phyloP scores from a whole-genome alignment of 192 early-diverging fungal genomes.

The Coemansia guatemalensis region DNA sequence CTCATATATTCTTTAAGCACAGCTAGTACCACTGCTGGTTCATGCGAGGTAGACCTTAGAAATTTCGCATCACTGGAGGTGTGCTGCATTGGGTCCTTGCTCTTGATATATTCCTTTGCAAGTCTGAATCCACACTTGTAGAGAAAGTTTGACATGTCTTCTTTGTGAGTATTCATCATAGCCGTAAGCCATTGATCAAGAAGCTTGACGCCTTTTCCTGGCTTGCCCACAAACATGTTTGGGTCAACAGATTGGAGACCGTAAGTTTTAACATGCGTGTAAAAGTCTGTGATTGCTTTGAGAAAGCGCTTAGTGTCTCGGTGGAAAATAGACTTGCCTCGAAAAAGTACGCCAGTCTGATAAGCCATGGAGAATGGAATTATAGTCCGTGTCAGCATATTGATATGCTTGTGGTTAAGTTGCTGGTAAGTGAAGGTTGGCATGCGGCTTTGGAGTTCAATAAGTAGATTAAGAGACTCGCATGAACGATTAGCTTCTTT shows the following conservation, averaged over 20 bases:
- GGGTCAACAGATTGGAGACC: neutral
- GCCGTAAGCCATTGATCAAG: constrained; percentile 39
- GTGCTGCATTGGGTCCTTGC: too few relatives aligned
- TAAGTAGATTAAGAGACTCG: constrained; percentile 22
- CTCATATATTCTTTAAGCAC: too few relatives aligned
- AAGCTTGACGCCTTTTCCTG: constrained; percentile 28
- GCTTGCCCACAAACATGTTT: constrained; percentile 11
- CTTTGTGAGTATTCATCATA: constrained; percentile 32
- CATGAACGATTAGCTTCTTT: constrained; percentile 23
- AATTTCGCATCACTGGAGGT: too few relatives aligned
- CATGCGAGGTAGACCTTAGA: too few relatives aligned
- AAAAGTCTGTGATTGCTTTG: constrained; percentile 35
- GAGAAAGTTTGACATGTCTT: constrained; percentile 26
- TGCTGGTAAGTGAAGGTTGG: constrained; percentile 34
- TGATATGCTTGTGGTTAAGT: constrained; percentile 47
- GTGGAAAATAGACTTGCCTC: constrained; percentile 33
- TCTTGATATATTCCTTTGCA: constrained; percentile 15
- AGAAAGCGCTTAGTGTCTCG: constrained; percentile 42
- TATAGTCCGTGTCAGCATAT: constrained; percentile 45
- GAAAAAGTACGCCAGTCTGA: constrained; percentile 22
- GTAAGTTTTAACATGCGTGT: neutral
- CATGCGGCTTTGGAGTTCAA: constrained; percentile 15
- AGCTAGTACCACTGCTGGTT: too few relatives aligned
- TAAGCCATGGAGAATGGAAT: constrained; percentile 27
- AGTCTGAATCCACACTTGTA: constrained; percentile 20